phyloP scores from a whole-genome alignment of 2,329 filamentous ascomycete species.

The Fonsecaea nubica region DNA sequence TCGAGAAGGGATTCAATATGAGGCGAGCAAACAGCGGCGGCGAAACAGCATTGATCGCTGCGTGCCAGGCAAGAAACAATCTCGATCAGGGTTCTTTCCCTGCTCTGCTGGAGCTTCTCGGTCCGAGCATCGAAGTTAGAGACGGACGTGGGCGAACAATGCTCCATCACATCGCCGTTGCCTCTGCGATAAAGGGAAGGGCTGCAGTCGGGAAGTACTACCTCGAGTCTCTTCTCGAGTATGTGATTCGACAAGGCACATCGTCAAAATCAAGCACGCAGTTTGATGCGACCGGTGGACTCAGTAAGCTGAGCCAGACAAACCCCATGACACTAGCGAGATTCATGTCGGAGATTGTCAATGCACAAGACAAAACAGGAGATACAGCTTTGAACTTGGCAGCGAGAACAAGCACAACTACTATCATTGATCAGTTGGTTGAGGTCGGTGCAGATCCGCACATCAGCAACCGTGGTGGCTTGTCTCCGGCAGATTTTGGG shows the following conservation, averaged over 20 bases:
- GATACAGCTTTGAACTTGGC: slow-evolving; percentile 96
- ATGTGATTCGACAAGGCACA: slow-evolving; percentile 85
- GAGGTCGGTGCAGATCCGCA: slow-evolving; percentile 95
- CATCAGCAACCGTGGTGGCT: slow-evolving; percentile 86
- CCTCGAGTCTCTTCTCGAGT: slow-evolving; percentile 90
- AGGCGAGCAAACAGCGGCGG: slow-evolving; percentile 86
- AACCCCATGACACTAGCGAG: slow-evolving; percentile 78
- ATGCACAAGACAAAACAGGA: slow-evolving; percentile 89
- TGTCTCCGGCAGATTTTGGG: slow-evolving; percentile 92
- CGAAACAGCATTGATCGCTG: slow-evolving; percentile 91
- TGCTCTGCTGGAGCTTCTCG: slow-evolving; percentile 85
- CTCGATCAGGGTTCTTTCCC: slow-evolving; percentile 90
- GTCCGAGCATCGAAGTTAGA: slow-evolving; percentile 85
- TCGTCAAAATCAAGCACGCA: slow-evolving; percentile 52
- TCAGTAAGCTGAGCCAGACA: slow-evolving; percentile 42
- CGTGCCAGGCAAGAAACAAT: slow-evolving; percentile 91
- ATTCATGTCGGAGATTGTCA: slow-evolving; percentile 97
- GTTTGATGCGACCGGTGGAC: slow-evolving; percentile 48
- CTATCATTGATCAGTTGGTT: slow-evolving; percentile 93
- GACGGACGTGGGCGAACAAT: slow-evolving; percentile 91
- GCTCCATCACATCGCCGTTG: slow-evolving; percentile 93
- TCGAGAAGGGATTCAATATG: slow-evolving; percentile 84
- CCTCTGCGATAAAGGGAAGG: slow-evolving; percentile 91
- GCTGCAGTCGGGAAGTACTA: slow-evolving; percentile 94
- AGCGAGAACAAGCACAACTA: slow-evolving; percentile 87